Evolutionary conservation across 495 filamentous ascomycete genomes (phyloP).

Genomic region (Podospora bellae-mahoneyi): DNA sequence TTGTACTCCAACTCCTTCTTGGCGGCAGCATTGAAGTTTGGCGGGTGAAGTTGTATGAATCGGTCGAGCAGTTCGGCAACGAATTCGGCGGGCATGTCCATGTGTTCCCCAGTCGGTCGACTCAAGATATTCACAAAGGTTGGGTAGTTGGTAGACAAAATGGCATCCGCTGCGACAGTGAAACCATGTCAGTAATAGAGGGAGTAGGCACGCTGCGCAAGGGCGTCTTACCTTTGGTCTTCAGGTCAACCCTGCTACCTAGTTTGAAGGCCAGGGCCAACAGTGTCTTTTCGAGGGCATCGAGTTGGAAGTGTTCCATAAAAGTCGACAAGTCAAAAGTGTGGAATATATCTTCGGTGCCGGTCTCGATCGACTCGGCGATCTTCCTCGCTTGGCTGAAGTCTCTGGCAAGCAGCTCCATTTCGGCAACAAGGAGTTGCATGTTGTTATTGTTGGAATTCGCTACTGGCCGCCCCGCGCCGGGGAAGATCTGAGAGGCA

Average conservation of each 20-base stretch:
- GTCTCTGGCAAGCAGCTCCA: slow-evolving; percentile 78
- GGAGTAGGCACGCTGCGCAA: neutral
- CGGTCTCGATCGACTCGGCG: slow-evolving; percentile 84
- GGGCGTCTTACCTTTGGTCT: slow-evolving; percentile 71
- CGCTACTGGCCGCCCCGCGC: slow-evolving; percentile 63
- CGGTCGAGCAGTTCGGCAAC: slow-evolving; percentile 75
- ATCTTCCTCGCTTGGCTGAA: slow-evolving; percentile 81
- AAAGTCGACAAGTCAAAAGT: slow-evolving; percentile 93
- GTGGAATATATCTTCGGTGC: slow-evolving; percentile 79
- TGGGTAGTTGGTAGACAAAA: slow-evolving; percentile 68
- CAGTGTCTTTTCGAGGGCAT: slow-evolving; percentile 81
- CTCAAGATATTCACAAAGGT: slow-evolving; percentile 72
- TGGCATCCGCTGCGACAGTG: slow-evolving; percentile 66
- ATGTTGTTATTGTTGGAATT: slow-evolving; percentile 70
- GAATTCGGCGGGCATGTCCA: slow-evolving; percentile 60
- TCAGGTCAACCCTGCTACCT: slow-evolving; percentile 71
- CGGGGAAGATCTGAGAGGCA: slow-evolving; percentile 80
- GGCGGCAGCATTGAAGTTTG: slow-evolving; percentile 71
- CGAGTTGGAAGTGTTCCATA: slow-evolving; percentile 88
- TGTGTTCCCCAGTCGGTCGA: slow-evolving; percentile 54
- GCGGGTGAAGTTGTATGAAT: slow-evolving; percentile 76
- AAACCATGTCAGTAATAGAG: slow-evolving; percentile 31
- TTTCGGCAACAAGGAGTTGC: slow-evolving; percentile 70
- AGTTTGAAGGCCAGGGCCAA: slow-evolving; percentile 85
- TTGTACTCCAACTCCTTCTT: slow-evolving; percentile 65